A percentile compares a stretch with the other conserved stretches of the same genome.
phyloP scores from a whole-genome alignment of 2,329 filamentous ascomycete genomes.

The Clarireedia monteithiana region DNA sequence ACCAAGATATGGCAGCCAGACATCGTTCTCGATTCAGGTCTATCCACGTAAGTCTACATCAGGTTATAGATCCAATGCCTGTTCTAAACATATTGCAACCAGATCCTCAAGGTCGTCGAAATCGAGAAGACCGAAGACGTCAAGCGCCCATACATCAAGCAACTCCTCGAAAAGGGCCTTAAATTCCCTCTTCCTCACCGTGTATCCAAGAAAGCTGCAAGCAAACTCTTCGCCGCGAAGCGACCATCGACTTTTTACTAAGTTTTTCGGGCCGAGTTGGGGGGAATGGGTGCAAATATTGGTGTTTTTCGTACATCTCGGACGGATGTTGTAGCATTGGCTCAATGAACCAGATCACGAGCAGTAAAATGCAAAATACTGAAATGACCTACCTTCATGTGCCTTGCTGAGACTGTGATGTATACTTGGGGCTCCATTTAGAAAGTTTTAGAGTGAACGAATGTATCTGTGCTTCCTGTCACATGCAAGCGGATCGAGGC shows the following conservation, averaged over 20 bases:
- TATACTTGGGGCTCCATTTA: no score
- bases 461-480: no score
- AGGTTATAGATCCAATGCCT: neutral
- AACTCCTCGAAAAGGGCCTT: constrained; percentile 90
- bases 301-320: constrained; percentile 28
- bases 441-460: no score
- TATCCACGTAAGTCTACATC: constrained; percentile 73
- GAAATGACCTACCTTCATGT: constrained; percentile 1
- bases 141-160: constrained; percentile 99
- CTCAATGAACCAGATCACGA: constrained; percentile 26
- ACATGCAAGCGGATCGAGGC: no score
- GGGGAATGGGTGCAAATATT: constrained; percentile 22
- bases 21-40: constrained; percentile 97
- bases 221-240: constrained; percentile 88
- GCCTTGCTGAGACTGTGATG: neutral
- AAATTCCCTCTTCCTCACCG: constrained; percentile 99
- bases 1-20: constrained; percentile 99
- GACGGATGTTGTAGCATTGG: constrained; percentile 30
- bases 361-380: constrained; percentile 24
- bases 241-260: constrained; percentile 96
- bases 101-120: constrained; percentile 99
- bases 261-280: constrained; percentile 17
- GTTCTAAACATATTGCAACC: constrained; percentile 14
- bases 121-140: constrained; percentile 89
- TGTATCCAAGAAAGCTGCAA: constrained; percentile 70